Base-by-base conservation (phyloP, 2,329 filamentous ascomycete genomes). In the Trichoderma koningiopsis region DNA sequence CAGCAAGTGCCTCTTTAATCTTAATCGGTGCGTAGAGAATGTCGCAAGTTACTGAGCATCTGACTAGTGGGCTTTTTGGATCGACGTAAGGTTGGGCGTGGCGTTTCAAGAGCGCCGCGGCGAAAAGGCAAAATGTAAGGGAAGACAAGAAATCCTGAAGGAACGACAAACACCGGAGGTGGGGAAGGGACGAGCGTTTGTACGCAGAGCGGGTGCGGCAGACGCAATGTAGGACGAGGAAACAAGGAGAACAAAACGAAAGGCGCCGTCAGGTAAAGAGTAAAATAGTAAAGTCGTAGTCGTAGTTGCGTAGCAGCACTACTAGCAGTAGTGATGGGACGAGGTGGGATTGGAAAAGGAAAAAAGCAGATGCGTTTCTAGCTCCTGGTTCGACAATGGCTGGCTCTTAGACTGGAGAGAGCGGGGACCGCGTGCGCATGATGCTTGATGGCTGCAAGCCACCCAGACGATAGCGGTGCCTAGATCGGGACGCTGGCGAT, bases 1-100 rank as follows among this genome's bases (percentile, higher is more conserved):
- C 64, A 67, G 64, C 55, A 27, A 37, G 64, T 37, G 64, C 64
- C 64, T 67, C 55, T 67, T 43, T 59, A 67, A 67, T 67, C 31
- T 67, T 49, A 58, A 67, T 43, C 55, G 27, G 49, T 56, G 61
- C 33, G 49, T 56, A n/a, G 31, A 31, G 29, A 37, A 67, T 40
- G 64, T 37, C 55, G 64, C 64, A 49, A 67, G 64, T 59, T 59
- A 37, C 55, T 67, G 55, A 43, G 37, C 55, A 67, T 37, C 37
- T 59, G 40, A 56, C 64, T 67, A 67, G 64, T 58, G 64, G 55
- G 2, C 57, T 59, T 59, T 37, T 52, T 37, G 27, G 53, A 24
- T 47, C 29, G 52, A 37, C 59, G 59, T 49, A 61, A 33, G 59
- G 35, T 61, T 40, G 40, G 47, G 40, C 24, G 60, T 35, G 37